Evolutionary conservation across 495 filamentous ascomycete species (phyloP), one percentile per base, ranked within the genome.

Genomic region (Melanomma pulvis-pyrius): DNA sequence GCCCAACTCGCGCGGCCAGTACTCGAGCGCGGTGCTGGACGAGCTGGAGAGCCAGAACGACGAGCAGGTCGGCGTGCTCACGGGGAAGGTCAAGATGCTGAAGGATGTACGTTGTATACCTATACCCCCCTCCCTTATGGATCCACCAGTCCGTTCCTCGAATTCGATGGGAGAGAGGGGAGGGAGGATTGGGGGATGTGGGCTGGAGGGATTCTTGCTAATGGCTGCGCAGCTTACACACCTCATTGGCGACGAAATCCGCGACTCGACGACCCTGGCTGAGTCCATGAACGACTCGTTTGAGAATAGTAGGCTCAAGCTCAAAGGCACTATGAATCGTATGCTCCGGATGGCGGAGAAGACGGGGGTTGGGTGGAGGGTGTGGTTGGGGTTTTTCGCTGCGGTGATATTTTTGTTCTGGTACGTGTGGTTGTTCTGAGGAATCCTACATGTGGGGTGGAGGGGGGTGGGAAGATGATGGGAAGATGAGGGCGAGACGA

Each of bases 1-100:
- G 54, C 93, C 93, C 64, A 92, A 97, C 79, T 83, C 83, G 68
- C 91, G 90, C 74, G 94, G 96, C 54, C 93, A 97, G 76, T 98
- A 98, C 77, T 92, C 87, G 66, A 92, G 96, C 69, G 90, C 92
- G 44, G 92, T 97, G 57, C 86, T 98, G 24, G 92, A 90, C 73
- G 92, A 94, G 75, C 85, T 98, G 24, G 96, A 98, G 77, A 92
- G 88, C 68, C 96, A 98, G 77, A 98, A 98, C 73, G 96, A 98
- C 70, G 79, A 85, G 58, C 90, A 97, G 71, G 87, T 98, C 19
- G 91, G 93, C 68, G 92, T 93, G 32, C 92, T 97, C 70, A 83
- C 87, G 55, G 91, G 90, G 50, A 98, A 97, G 76, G 96, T 98
- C 61, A 88, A 82, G 81, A 84, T 92, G 83, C 74, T 98, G 70